phyloP scores from a whole-genome alignment of 176 grass and related monocot genomes.

The Pharus latifolius region DNA sequence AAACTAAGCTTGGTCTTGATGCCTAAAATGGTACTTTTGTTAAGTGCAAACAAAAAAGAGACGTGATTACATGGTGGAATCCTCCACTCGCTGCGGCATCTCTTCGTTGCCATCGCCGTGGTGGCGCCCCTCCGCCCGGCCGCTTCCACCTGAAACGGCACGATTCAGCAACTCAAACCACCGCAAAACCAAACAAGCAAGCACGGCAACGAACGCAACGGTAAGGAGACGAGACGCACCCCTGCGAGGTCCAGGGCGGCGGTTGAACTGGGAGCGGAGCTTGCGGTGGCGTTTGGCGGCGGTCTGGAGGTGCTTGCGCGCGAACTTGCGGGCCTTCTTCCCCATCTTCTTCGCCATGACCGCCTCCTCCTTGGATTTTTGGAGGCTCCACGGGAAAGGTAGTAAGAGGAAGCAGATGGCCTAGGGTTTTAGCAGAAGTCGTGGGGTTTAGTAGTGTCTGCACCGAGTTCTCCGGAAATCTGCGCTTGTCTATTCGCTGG shows the following conservation, averaged over 20 bases:
- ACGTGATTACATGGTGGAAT: not conserved
- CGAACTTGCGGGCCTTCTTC: slow-evolving; percentile 95
- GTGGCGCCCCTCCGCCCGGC: not conserved
- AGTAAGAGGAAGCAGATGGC: not conserved
- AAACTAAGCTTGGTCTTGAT: not conserved
- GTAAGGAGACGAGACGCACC: not conserved
- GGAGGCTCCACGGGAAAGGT: not conserved
- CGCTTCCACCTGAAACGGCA: slow-evolving; percentile 13
- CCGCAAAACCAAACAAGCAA: not conserved
- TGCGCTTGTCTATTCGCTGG: too few species aligned
- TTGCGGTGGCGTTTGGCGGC: slow-evolving; percentile 67
- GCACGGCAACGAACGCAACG: not conserved
- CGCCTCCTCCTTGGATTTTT: not conserved
- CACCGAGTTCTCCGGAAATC: too few species aligned
- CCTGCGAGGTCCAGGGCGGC: slow-evolving; percentile 35
- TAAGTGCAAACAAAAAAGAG: too few species aligned
- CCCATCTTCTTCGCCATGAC: slow-evolving; percentile 89
- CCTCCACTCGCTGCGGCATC: not conserved
- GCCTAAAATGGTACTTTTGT: too few species aligned
- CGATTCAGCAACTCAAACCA: not conserved
- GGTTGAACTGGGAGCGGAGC: slow-evolving; percentile 55
- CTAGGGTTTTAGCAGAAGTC: not conserved
- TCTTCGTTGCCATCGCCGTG: not conserved
- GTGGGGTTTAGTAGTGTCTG: too few species aligned
- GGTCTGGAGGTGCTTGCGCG: slow-evolving; percentile 71